phyloP scores from a whole-genome alignment of 2,329 filamentous ascomycete genomes.

The Calonectria leucothoes region DNA sequence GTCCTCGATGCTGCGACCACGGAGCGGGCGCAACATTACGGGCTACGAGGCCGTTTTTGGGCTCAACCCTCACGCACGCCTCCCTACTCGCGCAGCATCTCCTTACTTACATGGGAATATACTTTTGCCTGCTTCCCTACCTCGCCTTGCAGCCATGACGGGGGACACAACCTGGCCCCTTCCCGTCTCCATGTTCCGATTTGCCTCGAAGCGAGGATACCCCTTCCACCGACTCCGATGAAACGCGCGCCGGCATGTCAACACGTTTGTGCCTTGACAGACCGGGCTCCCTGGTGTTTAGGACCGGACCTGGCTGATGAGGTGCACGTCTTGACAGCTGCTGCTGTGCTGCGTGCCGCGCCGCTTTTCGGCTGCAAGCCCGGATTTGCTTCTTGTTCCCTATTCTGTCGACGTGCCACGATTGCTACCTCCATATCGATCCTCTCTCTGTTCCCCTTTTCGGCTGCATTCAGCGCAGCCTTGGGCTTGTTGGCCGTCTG shows the following conservation, averaged over 20 bases:
- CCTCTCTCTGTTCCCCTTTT: not conserved
- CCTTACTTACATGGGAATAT: conserved; percentile 9
- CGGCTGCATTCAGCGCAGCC: not conserved
- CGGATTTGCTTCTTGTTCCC: not conserved
- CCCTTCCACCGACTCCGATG: conserved; percentile 1
- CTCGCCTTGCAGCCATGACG: too few species aligned
- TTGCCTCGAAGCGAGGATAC: not conserved
- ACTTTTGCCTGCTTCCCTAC: not conserved
- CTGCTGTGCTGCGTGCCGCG: not conserved
- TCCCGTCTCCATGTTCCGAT: not conserved
- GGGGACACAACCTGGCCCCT: not conserved
- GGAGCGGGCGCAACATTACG: conserved; percentile 4
- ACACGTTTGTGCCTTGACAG: conserved; percentile 19
- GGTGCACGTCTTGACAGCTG: not conserved
- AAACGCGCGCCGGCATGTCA: conserved; percentile 8
- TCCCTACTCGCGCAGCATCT: not conserved
- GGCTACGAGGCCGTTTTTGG: not conserved
- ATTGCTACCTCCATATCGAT: not conserved
- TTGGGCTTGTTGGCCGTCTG: not conserved
- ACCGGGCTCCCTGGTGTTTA: conserved; percentile 10
- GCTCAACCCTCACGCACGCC: not conserved
- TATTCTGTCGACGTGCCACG: not conserved
- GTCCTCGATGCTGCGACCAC: not conserved
- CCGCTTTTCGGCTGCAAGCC: not conserved
- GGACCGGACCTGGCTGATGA: too few species aligned